A percentile compares a stretch with the other conserved stretches of the same genome.
These are phyloP conservation scores for Fusarium temperatum DNA, from an alignment of 2,329 filamentous ascomycete genomes.

Conservation along the genomic window DNA sequence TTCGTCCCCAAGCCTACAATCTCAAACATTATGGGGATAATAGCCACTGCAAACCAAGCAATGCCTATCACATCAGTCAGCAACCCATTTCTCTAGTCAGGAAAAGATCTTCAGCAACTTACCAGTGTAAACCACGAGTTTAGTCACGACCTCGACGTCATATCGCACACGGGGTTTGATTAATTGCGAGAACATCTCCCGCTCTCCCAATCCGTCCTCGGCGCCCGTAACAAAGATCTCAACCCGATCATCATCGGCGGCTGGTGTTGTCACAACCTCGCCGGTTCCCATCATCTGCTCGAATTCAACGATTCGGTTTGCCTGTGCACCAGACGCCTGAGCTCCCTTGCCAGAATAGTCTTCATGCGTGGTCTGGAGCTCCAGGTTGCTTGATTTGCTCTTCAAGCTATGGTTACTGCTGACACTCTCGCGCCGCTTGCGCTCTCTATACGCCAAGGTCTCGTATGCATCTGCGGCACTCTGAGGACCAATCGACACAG, in stretches of 20 bases:
- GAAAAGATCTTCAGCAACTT: conserved; percentile 26
- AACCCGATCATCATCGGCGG: conserved; percentile 45
- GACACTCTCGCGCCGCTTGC: conserved; percentile 64
- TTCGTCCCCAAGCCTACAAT: conserved; percentile 61
- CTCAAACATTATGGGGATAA: conserved; percentile 78
- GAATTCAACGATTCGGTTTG: conserved; percentile 66
- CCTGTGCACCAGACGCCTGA: conserved; percentile 57
- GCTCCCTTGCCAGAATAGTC: conserved; percentile 51
- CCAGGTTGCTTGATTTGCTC: conserved; percentile 55
- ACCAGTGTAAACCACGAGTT: conserved; percentile 94
- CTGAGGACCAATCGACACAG: conserved; percentile 91
- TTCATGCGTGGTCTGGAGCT: conserved; percentile 52
- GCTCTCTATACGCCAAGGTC: conserved; percentile 87
- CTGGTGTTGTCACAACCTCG: conserved; percentile 52
- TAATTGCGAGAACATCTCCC: conserved; percentile 84
- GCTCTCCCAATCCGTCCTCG: conserved; percentile 68
- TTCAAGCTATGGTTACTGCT: conserved; percentile 59
- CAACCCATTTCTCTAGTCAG: background rate
- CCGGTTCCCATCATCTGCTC: conserved; percentile 80
- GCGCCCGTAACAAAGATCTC: conserved; percentile 48
- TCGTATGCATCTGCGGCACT: conserved; percentile 97
- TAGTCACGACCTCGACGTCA: conserved; percentile 98
- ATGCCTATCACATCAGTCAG: conserved; percentile 66
- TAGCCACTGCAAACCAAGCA: conserved; percentile 80
- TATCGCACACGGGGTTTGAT: conserved; percentile 91